phyloP scores from a whole-genome alignment of 306 rosid genomes.

The Dalbergia cochinchinensis region DNA sequence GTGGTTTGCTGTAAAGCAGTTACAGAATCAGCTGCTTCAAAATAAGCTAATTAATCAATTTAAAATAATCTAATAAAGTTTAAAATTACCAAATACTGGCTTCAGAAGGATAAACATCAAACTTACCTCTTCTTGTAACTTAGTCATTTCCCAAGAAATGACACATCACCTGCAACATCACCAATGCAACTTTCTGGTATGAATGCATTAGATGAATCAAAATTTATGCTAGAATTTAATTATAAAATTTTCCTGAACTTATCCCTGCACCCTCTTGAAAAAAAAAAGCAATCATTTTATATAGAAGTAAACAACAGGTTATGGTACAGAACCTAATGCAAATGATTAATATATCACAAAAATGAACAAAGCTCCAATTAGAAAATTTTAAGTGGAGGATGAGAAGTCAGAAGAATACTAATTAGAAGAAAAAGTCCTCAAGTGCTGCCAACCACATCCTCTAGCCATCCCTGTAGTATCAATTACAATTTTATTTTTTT shows the following conservation, averaged over 20 bases:
- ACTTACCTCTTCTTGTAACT: conserved; percentile 88
- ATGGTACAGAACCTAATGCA: neutral
- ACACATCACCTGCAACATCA: conserved; percentile 80
- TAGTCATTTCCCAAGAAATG: conserved; percentile 94
- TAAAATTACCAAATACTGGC: conserved; percentile 5
- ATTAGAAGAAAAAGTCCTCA: neutral
- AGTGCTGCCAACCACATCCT: conserved; percentile 77
- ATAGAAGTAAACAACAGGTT: neutral
- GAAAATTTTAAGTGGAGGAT: neutral
- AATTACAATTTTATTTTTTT: neutral
- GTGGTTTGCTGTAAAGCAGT: conserved; percentile 5
- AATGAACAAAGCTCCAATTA: conserved; percentile 10
- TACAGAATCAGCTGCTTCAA: conserved; percentile 29
- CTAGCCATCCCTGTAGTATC: conserved; percentile 73
- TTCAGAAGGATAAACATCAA: conserved; percentile 25
- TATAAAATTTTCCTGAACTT: conserved; percentile 8
- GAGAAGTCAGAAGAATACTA: conserved; percentile 41
- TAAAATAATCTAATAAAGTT: conserved; percentile 8
- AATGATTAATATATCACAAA: neutral
- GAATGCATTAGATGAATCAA: conserved; percentile 23
- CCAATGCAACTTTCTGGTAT: neutral
- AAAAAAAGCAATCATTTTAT: neutral
- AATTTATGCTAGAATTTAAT: conserved; percentile 21
- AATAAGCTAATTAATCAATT: conserved; percentile 25
- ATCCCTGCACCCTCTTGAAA: neutral